Evolutionary conservation across 1,284 basidiomycete species (phyloP), one percentile per base, ranked within the genome.

Genomic region (Leccinum pachyderme): DNA sequence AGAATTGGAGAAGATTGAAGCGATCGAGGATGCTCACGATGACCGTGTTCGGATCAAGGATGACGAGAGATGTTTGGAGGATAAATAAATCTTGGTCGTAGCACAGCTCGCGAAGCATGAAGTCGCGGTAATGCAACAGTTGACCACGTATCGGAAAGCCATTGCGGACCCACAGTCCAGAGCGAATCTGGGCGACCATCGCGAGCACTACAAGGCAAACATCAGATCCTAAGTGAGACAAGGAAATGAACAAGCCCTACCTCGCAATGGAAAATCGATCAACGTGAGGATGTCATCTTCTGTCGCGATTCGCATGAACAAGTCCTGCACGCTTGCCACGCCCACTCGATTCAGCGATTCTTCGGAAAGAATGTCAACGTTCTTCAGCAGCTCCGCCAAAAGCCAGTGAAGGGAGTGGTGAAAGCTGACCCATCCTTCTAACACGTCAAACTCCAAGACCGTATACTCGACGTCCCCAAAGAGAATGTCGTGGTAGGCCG

Each of bases 31-130:
- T 84, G 59, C 88, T 87, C 59, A 92, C 85, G 56, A 98, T 77
- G 61, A 97, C 85, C 28, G 84, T 81, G 61, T 90, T 83, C 2
- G 92, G 91, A 55, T 94, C 87, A 46, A 95, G 77, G 41, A 91
- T 77, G 63, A 91, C 80, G 47, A 98, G 81, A 0, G 87, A 87
- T 0, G 87, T 83, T 74, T 98, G 96, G 5, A 99, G 78, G 56
- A 98, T 83, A 78, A 89, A 97, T 28, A 99, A 78, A 63, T 99
- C 96, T 70, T 98, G 95, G 72, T 99, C 96, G 70, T 96, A 95
- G 68, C 96, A 98, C 9, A 94, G 82, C 71, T 98, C 97, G 28
- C 96, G 88, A 52, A 98, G 83, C 81, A 91, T 91, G 69, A 94
- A 94, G 70, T 99, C 96, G 43, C 95, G 89, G 71, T 99, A 99